Percentiles rank a stretch among this genome's conserved stretches.
These are phyloP conservation scores for Metschnikowia picachoensis DNA, from an alignment of 805 yeast genomes.

Conservation along the genomic window DNA sequence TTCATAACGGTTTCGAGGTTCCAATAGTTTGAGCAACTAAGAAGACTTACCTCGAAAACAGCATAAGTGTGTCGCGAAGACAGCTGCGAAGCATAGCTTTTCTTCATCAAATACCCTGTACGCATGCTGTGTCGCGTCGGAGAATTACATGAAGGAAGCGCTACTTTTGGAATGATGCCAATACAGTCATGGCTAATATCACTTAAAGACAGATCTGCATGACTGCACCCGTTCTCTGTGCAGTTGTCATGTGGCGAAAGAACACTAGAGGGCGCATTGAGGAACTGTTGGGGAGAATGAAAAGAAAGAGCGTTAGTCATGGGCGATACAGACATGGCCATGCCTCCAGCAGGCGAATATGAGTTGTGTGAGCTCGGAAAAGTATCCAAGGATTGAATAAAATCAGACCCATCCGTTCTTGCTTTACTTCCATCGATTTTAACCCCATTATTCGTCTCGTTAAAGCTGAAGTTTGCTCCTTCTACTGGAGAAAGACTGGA, in stretches of 20 bases:
- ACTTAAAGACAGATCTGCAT: conserved; percentile 32
- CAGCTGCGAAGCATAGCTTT: conserved; percentile 14
- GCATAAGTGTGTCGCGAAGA: conserved; percentile 16
- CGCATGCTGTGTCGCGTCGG: conserved; percentile 67
- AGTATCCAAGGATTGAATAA: conserved; percentile 17
- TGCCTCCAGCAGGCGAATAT: conserved; percentile 16
- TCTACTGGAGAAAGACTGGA: too few species aligned
- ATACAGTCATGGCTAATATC: conserved; percentile 50
- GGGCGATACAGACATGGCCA: conserved; percentile 26
- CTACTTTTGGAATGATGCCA: conserved; percentile 55
- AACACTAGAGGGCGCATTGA: conserved; percentile 31
- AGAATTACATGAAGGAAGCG: conserved; percentile 66
- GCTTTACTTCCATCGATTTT: background rate
- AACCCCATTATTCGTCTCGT: background rate
- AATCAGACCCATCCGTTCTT: conserved; percentile 11
- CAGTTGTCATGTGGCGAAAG: conserved; percentile 29
- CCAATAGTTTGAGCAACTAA: conserved; percentile 72
- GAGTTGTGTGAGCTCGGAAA: conserved; percentile 16
- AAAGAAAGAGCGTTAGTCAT: conserved; percentile 25
- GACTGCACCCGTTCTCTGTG: conserved; percentile 5
- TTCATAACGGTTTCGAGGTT: conserved; percentile 52
- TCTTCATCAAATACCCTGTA: conserved; percentile 62
- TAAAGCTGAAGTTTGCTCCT: too few species aligned
- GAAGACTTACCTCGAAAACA: conserved; percentile 59
- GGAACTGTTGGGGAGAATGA: conserved; percentile 37